These are phyloP conservation scores for Perkinsus marinus DNA, from an alignment of 169 alveolate species.

Conservation along the genomic window DNA sequence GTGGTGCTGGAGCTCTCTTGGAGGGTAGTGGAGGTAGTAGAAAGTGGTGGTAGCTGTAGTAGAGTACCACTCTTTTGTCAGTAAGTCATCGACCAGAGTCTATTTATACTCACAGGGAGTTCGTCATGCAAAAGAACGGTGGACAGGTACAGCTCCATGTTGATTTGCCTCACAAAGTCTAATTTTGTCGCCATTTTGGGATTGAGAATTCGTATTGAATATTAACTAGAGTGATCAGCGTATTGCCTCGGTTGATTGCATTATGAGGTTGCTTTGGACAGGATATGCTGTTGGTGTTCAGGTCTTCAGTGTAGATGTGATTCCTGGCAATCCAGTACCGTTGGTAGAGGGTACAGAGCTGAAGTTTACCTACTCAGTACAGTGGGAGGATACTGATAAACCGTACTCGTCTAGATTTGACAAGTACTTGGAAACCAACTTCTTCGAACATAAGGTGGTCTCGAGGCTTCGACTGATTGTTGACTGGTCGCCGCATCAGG, in stretches of 20 bases:
- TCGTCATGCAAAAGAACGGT: conserved; percentile 4
- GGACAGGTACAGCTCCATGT: neutral
- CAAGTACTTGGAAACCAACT: conserved; percentile 16
- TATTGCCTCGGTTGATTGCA: too few species aligned
- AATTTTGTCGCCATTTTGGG: too few species aligned
- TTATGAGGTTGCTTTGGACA: neutral
- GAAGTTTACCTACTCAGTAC: conserved; percentile 10
- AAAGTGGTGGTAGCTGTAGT: neutral
- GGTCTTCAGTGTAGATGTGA: conserved; percentile 1
- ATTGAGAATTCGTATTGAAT: too few species aligned
- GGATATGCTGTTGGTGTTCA: neutral
- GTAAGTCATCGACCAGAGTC: neutral
- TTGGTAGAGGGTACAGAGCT: neutral
- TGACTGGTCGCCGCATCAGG: neutral
- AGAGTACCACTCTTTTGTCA: neutral
- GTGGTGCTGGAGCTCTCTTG: neutral
- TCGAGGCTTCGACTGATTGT: neutral
- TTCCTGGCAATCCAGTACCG: conserved; percentile 1
- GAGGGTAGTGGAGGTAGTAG: neutral
- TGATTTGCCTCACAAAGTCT: neutral
- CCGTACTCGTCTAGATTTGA: conserved; percentile 9
- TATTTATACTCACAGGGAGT: conserved; percentile 14
- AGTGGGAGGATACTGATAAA: conserved; percentile 6
- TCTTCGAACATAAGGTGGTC: conserved; percentile 14
- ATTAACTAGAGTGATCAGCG: too few species aligned